Conservation (phyloP, 1,284 basidiomycete species). For the Waitea zeae region DNA sequence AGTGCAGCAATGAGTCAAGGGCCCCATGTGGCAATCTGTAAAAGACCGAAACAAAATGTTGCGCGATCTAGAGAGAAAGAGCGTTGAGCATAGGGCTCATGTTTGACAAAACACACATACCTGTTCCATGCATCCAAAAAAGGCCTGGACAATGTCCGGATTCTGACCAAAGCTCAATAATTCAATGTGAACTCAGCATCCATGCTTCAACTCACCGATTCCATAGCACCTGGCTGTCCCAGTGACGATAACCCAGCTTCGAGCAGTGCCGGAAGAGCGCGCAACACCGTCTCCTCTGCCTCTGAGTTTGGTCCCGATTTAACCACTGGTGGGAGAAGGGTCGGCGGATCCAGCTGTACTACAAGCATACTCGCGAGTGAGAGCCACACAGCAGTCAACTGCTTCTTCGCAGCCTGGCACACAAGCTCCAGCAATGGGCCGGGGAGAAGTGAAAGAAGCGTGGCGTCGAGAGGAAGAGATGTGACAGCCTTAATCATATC, state of each 20-base stretch:
- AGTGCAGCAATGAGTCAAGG: constrained; percentile 56
- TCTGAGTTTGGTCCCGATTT: constrained; percentile 22
- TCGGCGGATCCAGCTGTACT: constrained; percentile 63
- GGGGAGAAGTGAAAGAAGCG: constrained; percentile 63
- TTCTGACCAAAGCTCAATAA: constrained; percentile 27
- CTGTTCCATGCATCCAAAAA: constrained; percentile 66
- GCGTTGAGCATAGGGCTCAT: neutral
- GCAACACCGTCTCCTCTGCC: constrained; percentile 27
- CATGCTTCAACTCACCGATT: constrained; percentile 29
- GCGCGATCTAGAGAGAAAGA: constrained; percentile 31
- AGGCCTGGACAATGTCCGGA: constrained; percentile 78
- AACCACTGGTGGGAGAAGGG: constrained; percentile 23
- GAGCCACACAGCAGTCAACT: constrained; percentile 72
- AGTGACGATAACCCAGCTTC: constrained; percentile 42
- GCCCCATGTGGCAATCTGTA: constrained; percentile 49
- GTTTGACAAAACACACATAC: constrained; percentile 20
- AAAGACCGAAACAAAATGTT: constrained; percentile 57
- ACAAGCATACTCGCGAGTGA: constrained; percentile 63
- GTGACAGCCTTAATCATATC: constrained; percentile 74
- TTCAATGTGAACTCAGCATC: neutral
- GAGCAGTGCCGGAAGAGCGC: constrained; percentile 39
- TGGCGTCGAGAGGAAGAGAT: constrained; percentile 50
- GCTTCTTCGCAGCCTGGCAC: constrained; percentile 54
- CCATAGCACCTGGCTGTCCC: constrained; percentile 46
- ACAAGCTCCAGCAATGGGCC: constrained; percentile 66